Base-by-base conservation (phyloP, 2,329 filamentous ascomycete genomes). In the Fusarium camptoceras region DNA sequence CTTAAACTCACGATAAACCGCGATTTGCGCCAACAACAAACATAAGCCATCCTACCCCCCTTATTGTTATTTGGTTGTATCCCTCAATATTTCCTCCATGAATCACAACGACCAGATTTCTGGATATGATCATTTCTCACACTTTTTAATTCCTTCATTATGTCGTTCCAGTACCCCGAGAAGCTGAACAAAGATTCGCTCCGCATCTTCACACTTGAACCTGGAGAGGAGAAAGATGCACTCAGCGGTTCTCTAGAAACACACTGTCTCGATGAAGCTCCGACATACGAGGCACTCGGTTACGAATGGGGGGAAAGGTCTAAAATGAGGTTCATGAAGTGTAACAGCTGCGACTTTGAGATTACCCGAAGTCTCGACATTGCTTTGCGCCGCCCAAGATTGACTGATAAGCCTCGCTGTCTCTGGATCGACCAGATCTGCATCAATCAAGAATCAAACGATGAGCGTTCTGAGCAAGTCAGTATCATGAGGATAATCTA, bases 141-240 rank as follows among this genome's bases (percentile, higher is more conserved):
- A 1, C 5, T 16, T 34, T 1, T 34, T 10, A 2, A 2, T 34
- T 10, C 1, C 3, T 37, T 5, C 5, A 18, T 4, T 4, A 37
- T 37, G 34, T 37, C 1, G 34, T 37, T 37, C 6, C 9, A 37
- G 11, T 37, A 37, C 5, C 5, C 34, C 1, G 18, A n/a, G 5
- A 11, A 11, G 34, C 6, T 37, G 16, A 11, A n/a, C 5, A 37
- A 11, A 1, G 5, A 7, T n/a, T 18, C 9, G 9, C n/a, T n/a
- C 2, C 34, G 18, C 2, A 37, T 37, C 3, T 37, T 37, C 6
- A n/a, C 34, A 0, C 34, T 37, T 4, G 3, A 37, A 0, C 18
- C 34, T 0, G 34, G 34, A 37, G 0, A 7, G 1, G 18, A n/a
- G 3, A 0, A 3, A n/a, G 9, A 37, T 7, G 18, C 3, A 0